Percentiles rank a stretch among this genome's conserved stretches.
These are phyloP conservation scores for Podospora pseudocomata DNA, from an alignment of 495 filamentous ascomycete genomes.

Conservation along the genomic window DNA sequence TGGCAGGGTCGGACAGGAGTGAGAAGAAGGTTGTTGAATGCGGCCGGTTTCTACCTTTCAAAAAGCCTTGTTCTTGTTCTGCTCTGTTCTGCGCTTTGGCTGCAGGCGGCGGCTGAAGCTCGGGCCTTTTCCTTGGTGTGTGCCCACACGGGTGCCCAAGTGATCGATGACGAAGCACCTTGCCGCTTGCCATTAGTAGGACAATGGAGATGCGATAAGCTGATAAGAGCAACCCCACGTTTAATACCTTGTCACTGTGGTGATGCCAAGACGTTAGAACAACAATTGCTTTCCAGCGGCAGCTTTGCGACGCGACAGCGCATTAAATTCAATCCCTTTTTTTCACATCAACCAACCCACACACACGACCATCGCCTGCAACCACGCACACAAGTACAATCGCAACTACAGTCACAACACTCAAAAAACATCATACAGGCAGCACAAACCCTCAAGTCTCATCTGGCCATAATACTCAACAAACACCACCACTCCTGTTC, in stretches of 20 bases:
- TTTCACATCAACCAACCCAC: not conserved
- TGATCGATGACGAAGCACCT: slow-evolving; percentile 33
- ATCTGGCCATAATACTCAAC: too few species aligned
- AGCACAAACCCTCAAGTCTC: too few species aligned
- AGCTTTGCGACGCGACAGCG: slow-evolving; percentile 9
- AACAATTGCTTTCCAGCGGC: not conserved
- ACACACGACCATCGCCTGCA: not conserved
- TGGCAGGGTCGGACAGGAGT: not conserved
- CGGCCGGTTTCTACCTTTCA: not conserved
- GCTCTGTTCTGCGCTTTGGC: not conserved
- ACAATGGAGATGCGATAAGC: slow-evolving; percentile 27
- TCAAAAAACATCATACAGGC: too few species aligned
- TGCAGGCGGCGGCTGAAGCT: slow-evolving; percentile 5
- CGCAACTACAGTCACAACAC: not conserved
- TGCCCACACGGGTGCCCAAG: not conserved
- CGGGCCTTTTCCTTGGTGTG: slow-evolving; percentile 28
- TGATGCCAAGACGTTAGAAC: slow-evolving; percentile 20
- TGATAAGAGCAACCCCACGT: slow-evolving; percentile 20
- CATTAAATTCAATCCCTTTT: not conserved
- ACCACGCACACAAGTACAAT: not conserved
- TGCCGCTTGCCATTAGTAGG: not conserved
- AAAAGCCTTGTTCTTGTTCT: not conserved
- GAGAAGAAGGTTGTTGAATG: slow-evolving; percentile 3
- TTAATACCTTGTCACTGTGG: slow-evolving; percentile 18
- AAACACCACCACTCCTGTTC: not conserved